Percentiles rank a stretch among this genome's conserved stretches.
Conservation (phyloP, 345 rosid species). For the Eucalyptus leucophloia region DNA sequence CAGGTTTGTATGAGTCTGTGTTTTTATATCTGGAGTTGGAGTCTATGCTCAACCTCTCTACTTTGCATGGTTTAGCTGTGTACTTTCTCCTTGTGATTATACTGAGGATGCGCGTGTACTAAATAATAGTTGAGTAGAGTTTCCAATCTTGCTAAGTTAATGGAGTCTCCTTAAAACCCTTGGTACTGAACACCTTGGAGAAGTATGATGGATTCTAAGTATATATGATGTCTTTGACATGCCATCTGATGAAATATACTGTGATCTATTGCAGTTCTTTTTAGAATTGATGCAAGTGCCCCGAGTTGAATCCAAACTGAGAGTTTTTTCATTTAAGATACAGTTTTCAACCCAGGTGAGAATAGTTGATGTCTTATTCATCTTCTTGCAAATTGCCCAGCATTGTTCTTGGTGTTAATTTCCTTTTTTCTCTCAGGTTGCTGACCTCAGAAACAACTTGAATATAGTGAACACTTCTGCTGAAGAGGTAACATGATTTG, state of each 20-base stretch:
- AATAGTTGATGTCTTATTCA: background rate
- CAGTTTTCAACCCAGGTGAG: conserved; percentile 79
- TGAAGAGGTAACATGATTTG: conserved; percentile 49
- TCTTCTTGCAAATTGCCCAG: background rate
- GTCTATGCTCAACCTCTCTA: background rate
- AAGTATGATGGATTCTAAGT: background rate
- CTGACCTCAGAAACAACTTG: conserved; percentile 68
- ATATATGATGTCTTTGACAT: background rate
- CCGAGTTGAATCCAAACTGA: conserved; percentile 82
- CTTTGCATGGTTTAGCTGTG: background rate
- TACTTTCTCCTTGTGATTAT: background rate
- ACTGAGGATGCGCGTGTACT: background rate
- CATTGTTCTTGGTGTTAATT: background rate
- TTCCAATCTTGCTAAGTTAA: background rate
- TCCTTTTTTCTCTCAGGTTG: conserved; percentile 29
- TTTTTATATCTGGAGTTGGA: background rate
- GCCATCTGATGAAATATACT: background rate
- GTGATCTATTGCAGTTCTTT: conserved; percentile 56
- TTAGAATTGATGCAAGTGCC: conserved; percentile 88
- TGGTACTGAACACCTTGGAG: background rate
- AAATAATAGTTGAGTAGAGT: background rate
- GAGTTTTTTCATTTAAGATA: conserved; percentile 85
- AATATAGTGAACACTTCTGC: conserved; percentile 64
- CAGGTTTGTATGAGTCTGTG: conserved; percentile 25
- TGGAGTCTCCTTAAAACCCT: background rate